Evolutionary conservation across 371 early-diverging fungal genomes (phyloP).

Genomic region (Actinomortierella ambigua): DNA sequence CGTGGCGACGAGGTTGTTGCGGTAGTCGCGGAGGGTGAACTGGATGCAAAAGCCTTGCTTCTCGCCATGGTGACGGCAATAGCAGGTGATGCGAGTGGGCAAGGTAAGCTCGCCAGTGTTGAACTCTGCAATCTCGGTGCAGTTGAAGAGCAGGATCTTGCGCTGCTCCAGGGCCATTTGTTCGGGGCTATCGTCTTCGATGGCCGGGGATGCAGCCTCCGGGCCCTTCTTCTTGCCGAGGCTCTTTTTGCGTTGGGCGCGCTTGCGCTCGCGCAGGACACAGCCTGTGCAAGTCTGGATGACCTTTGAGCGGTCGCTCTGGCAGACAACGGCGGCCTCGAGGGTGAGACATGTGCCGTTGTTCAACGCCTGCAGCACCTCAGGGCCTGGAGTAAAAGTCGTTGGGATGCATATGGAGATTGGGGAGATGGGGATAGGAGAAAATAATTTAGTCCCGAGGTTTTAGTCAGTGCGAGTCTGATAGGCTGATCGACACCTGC

Average conservation of each 20-base stretch:
- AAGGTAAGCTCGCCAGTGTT: conserved; percentile 87
- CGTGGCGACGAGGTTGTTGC: conserved; percentile 71
- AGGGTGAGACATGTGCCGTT: conserved; percentile 62
- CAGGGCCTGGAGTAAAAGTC: conserved; percentile 16
- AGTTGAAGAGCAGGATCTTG: conserved; percentile 87
- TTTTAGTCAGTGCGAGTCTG: too few relatives aligned
- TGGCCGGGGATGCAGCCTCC: conserved; percentile 14
- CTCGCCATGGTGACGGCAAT: conserved; percentile 93
- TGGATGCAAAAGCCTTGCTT: conserved; percentile 88
- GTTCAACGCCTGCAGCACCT: conserved; percentile 38
- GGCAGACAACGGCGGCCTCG: conserved; percentile 84
- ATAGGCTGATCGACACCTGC: too few relatives aligned
- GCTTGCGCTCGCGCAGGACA: conserved; percentile 77
- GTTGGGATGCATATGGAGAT: not conserved
- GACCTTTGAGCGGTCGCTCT: conserved; percentile 78
- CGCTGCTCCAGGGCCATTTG: conserved; percentile 67
- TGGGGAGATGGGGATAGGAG: not conserved
- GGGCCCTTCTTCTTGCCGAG: conserved; percentile 40
- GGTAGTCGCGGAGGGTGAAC: conserved; percentile 75
- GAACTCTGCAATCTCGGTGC: conserved; percentile 86
- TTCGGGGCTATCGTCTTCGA: conserved; percentile 54
- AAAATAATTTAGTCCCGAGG: conserved; percentile 5
- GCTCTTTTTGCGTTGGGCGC: conserved; percentile 45
- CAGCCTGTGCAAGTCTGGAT: conserved; percentile 87
- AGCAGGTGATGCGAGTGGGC: conserved; percentile 94